Conservation (phyloP, 257 asterid species). For the Striga asiatica region DNA sequence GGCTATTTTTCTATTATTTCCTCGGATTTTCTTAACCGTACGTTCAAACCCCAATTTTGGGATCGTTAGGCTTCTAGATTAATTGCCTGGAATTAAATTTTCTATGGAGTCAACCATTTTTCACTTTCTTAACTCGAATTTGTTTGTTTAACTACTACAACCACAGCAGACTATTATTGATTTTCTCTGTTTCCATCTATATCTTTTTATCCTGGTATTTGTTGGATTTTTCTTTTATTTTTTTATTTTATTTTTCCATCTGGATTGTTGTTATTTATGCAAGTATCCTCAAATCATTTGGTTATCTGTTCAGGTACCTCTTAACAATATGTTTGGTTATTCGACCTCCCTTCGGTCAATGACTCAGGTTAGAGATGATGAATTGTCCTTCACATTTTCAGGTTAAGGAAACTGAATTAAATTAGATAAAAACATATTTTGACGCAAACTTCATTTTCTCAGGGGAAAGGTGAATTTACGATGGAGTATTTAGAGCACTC, state of each 20-base stretch:
- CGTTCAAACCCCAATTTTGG: too few relatives aligned
- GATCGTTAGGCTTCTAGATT: too few relatives aligned
- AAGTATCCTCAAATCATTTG: not conserved
- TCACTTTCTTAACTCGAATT: too few relatives aligned
- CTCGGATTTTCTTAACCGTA: too few relatives aligned
- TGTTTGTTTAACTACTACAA: too few relatives aligned
- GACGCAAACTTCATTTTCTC: not conserved
- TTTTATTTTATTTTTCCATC: not conserved
- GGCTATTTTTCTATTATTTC: not conserved
- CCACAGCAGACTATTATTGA: too few relatives aligned
- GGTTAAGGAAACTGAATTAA: not conserved
- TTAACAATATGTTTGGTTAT: conserved; percentile 96
- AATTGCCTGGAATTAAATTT: too few relatives aligned
- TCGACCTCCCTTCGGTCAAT: conserved; percentile 95
- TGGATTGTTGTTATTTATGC: not conserved
- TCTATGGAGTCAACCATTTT: too few relatives aligned
- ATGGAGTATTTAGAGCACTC: conserved; percentile 87
- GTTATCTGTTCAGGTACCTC: conserved; percentile 71
- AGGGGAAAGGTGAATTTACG: conserved; percentile 99
- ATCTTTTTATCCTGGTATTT: too few relatives aligned
- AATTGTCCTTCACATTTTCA: not conserved
- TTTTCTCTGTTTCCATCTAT: too few relatives aligned
- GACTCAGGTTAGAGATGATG: conserved; percentile 75
- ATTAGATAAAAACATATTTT: not conserved
- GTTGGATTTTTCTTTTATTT: not conserved